Evolutionary conservation across 495 filamentous ascomycete species (phyloP), one percentile per base, ranked within the genome.

Genomic region (Trypethelium eluteriae): DNA sequence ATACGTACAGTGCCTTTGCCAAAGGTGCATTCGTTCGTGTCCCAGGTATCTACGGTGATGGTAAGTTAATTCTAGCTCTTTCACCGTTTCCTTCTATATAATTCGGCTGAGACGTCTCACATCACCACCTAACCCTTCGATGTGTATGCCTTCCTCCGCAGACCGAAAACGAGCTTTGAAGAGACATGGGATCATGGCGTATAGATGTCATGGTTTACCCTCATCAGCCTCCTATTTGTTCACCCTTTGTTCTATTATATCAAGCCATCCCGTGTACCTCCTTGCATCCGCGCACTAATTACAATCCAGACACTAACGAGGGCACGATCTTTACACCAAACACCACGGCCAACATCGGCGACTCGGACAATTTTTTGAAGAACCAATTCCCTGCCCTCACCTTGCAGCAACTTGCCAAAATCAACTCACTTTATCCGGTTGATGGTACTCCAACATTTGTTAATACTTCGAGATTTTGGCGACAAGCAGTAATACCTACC

Each of bases 21-120:
- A 61, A 81, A 39, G 86, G 86, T 4, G 77, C 79, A 36, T 91
- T 89, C 75, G 77, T 88, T 74, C 85, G 83, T 67, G 81, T 91
- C 6, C 89, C 89, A 2, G 80, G 84, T 11, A 88, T 93, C 36
- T 86, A 84, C 67, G 89, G 89, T 65, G 85, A 89, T 67, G 83
- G 53, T 59, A 14, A 59, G 53, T 36, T 59, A 10, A 14, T 7
- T 59, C 36, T 36, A 34, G 3, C 18, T 36, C n/a, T 59, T 25
- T 18, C 49, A 5, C 10, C 49, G 14, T 44, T 7, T 44, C 41
- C 14, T 44, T 7, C 7, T 14, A 44, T 7, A 44, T 44, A 0
- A 14, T 44, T 44, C 41, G 41, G 41, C 41, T 7, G 14, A 44
- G 41, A 1, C 6, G 6, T 44, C 25, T 25, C 25, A 25, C 25